These are phyloP conservation scores for Thelonectria discophora DNA, from an alignment of 2,329 filamentous ascomycete genomes.

Conservation along the genomic window DNA sequence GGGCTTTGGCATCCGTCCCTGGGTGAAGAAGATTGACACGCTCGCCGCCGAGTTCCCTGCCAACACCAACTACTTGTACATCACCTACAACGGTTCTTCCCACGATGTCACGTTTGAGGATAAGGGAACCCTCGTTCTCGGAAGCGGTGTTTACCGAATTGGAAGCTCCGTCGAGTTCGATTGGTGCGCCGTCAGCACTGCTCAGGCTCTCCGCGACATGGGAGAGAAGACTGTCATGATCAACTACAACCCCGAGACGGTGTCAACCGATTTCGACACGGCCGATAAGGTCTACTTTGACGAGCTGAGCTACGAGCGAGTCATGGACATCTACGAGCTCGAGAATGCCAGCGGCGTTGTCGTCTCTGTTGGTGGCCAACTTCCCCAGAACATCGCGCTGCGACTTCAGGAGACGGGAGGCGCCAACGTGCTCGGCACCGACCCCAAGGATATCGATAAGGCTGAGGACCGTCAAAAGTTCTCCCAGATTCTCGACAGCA, in stretches of 20 bases:
- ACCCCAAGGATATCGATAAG: slow-evolving; percentile 95
- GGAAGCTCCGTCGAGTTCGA: slow-evolving; percentile 98
- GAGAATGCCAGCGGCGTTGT: slow-evolving; percentile 87
- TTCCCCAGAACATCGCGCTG: slow-evolving; percentile 97
- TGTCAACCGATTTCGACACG: slow-evolving; percentile 84
- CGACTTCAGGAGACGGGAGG: slow-evolving; percentile 90
- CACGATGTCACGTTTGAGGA: slow-evolving; percentile 96
- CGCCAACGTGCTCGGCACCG: slow-evolving; percentile 89
- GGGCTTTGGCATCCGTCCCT: slow-evolving; percentile 89
- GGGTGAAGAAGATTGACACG: slow-evolving; percentile 98
- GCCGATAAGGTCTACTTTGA: slow-evolving; percentile 97
- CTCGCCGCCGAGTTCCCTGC: slow-evolving; percentile 96
- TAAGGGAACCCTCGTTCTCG: slow-evolving; percentile 87
- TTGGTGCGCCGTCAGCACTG: slow-evolving; percentile 95
- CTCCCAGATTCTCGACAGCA: slow-evolving; percentile 95
- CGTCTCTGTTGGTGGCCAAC: slow-evolving; percentile 93
- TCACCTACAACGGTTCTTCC: slow-evolving; percentile 93
- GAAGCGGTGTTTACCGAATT: slow-evolving; percentile 96
- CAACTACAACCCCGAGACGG: slow-evolving; percentile 88
- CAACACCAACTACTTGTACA: slow-evolving; percentile 95
- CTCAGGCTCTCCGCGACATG: slow-evolving; percentile 81
- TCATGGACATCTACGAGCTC: slow-evolving; percentile 98
- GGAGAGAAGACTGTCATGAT: slow-evolving; percentile 99
- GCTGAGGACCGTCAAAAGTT: slow-evolving; percentile 99
- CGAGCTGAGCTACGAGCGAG: slow-evolving; percentile 94